Conservation (phyloP, 148 eudicot genomes). For the Spergularia bocconei region DNA sequence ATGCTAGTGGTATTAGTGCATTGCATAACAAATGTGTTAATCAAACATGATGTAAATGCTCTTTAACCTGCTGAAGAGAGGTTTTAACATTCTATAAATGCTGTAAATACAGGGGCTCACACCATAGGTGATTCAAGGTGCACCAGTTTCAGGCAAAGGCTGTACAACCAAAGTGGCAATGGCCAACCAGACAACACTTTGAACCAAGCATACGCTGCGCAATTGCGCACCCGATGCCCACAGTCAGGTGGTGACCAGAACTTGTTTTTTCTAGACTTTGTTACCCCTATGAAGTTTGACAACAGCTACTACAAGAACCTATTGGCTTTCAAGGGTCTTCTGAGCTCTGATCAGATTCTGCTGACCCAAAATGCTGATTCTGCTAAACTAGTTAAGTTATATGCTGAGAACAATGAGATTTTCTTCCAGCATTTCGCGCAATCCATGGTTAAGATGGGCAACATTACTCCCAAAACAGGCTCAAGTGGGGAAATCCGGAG, state of each 20-base stretch:
- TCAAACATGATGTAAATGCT: too few species aligned
- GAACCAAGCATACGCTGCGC: constrained; percentile 52
- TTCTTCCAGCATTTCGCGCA: constrained; percentile 78
- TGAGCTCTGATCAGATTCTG: constrained; percentile 53
- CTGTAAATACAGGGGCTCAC: constrained; percentile 56
- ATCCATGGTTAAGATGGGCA: constrained; percentile 84
- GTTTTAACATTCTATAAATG: constrained; percentile 29
- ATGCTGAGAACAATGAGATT: constrained; percentile 49
- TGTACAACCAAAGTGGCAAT: constrained; percentile 68
- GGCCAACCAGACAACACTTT: constrained; percentile 55
- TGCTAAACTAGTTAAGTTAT: constrained; percentile 39
- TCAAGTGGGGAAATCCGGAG: constrained; percentile 66
- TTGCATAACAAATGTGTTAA: too few species aligned
- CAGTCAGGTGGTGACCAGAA: constrained; percentile 78
- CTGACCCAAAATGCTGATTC: constrained; percentile 38
- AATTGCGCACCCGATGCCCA: constrained; percentile 60
- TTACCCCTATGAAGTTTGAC: constrained; percentile 45
- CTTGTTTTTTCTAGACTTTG: constrained; percentile 45
- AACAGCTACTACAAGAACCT: constrained; percentile 56
- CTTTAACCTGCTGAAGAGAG: neutral
- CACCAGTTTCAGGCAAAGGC: constrained; percentile 83
- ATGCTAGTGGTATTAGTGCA: too few species aligned
- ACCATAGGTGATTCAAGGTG: constrained; percentile 82
- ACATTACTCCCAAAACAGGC: constrained; percentile 68
- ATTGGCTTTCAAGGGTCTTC: constrained; percentile 44